Percentiles rank a stretch among this genome's conserved stretches.
Evolutionary conservation across 768 basidiomycete species (phyloP).

Genomic region (Podaxis pistillaris): DNA sequence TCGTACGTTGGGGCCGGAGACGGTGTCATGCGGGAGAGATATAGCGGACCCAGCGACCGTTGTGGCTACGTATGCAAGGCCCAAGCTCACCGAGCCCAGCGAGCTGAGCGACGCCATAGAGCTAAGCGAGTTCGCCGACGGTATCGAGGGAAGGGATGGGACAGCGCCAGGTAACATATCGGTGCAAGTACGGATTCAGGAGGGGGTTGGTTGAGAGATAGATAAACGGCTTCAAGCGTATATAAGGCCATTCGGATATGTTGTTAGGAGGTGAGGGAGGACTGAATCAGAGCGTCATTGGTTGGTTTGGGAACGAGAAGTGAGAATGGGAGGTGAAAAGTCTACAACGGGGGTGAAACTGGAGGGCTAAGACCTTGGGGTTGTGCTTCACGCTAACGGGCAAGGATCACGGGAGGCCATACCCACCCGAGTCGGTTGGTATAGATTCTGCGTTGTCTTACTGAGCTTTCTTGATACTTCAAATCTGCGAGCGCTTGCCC

Average conservation of each 20-base stretch:
- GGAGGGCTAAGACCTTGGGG: too few relatives aligned
- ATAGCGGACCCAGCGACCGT: constrained; percentile 5
- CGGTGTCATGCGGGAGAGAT: neutral
- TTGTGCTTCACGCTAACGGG: too few relatives aligned
- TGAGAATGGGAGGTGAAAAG: neutral
- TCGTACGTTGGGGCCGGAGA: too few relatives aligned
- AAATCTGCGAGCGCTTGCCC: too few relatives aligned
- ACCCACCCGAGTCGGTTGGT: too few relatives aligned
- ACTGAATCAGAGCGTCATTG: neutral
- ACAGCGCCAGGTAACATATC: neutral
- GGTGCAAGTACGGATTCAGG: neutral
- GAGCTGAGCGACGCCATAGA: constrained; percentile 6
- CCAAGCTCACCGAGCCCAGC: constrained; percentile 4
- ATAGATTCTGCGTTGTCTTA: too few relatives aligned
- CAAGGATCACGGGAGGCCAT: too few relatives aligned
- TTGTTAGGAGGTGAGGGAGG: neutral
- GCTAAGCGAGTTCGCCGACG: constrained; percentile 1
- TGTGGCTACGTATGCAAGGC: neutral
- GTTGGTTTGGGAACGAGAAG: too few relatives aligned
- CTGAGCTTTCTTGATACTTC: too few relatives aligned
- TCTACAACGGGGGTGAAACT: neutral
- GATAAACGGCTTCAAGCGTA: neutral
- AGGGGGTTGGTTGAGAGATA: neutral
- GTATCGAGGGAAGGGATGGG: constrained; percentile 5
- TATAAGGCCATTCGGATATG: neutral